These are phyloP conservation scores for Metarhizium brunneum DNA, from an alignment of 2,329 filamentous ascomycete genomes.

Conservation along the genomic window DNA sequence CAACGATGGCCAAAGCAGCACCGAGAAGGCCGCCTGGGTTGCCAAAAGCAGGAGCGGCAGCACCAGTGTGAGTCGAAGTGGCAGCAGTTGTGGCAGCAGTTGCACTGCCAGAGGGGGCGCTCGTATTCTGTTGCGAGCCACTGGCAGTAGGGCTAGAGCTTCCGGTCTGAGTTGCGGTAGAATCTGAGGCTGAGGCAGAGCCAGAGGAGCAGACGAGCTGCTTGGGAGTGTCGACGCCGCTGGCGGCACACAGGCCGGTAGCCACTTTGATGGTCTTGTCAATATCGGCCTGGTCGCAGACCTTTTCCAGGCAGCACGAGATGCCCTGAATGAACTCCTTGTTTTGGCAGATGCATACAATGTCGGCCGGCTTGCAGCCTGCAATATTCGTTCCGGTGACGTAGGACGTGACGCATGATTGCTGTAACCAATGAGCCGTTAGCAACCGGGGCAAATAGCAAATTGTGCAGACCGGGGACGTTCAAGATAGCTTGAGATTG, in stretches of 20 bases:
- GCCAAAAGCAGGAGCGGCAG: background rate
- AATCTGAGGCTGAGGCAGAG: constrained; percentile 3
- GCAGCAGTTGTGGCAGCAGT: constrained; percentile 1
- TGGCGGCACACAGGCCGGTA: constrained; percentile 26
- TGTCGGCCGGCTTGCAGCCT: constrained; percentile 28
- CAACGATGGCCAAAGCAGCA: constrained; percentile 3
- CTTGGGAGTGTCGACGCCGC: constrained; percentile 25
- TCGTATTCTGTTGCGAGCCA: background rate
- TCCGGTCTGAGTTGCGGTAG: constrained; percentile 4
- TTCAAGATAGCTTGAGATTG: background rate
- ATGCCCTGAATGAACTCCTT: constrained; percentile 28
- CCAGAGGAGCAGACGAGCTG: constrained; percentile 25
- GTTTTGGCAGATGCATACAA: constrained; percentile 33
- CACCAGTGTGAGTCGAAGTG: background rate
- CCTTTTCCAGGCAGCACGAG: constrained; percentile 30
- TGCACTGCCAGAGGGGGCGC: constrained; percentile 5
- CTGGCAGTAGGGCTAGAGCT: constrained; percentile 1
- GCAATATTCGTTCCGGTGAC: constrained; percentile 24
- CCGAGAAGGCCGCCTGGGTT: constrained; percentile 6
- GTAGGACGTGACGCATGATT: constrained; percentile 22
- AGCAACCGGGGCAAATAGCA: background rate
- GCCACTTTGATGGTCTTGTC: constrained; percentile 27
- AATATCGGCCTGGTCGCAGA: constrained; percentile 24
- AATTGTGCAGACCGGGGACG: background rate
- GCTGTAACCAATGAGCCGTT: constrained; percentile 12